Evolutionary conservation across 2,329 filamentous ascomycete genomes (phyloP), one percentile per base, ranked within the genome.

Genomic region (Hortaea sp.): DNA sequence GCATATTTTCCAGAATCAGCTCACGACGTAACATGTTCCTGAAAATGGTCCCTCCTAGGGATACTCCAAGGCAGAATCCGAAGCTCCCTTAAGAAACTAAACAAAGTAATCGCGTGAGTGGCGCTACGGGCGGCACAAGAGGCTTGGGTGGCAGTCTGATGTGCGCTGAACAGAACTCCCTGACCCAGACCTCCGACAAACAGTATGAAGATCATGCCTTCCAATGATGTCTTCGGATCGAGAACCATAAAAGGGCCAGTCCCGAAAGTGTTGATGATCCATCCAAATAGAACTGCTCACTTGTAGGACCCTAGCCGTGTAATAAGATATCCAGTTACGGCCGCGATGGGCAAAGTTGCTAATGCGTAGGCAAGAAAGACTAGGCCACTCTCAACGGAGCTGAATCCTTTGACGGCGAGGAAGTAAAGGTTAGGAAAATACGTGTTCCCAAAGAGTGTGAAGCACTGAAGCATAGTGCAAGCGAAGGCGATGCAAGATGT

Each of bases 11-110:
- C 2, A 44, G 10, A 0, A 38, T n/a, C 1, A 59, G 43, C 20
- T 49, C 50, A 7, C 45, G 34, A 5, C 47, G 44, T 10, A 60
- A 35, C 39, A 58, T 55, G 41, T 61, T 67, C 39, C 63, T 58
- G 53, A 73, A 74, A 29, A 73, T 61, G 4, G 65, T 61, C 1
- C 63, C 63, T 0, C 69, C 65, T 27, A 77, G 66, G 0, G 70
- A 62, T 1, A 71, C 63, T 6, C 71, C 74, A 57, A 74, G 69
- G 3, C 70, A 66, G n/a, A 62, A 55, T 2, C 74, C 74, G 30
- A 77, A 68, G 44, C 59, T 67, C 34, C 73, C 66, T 66, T 47
- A 73, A 56, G 47, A 77, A 77, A 0, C 62, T 56, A 62, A 66
- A 73, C 39, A 68, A 66, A 1, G 59, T 64, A 2, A 68, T 68